Evolutionary conservation across 345 rosid species (phyloP).

Genomic region (Populus alba): DNA sequence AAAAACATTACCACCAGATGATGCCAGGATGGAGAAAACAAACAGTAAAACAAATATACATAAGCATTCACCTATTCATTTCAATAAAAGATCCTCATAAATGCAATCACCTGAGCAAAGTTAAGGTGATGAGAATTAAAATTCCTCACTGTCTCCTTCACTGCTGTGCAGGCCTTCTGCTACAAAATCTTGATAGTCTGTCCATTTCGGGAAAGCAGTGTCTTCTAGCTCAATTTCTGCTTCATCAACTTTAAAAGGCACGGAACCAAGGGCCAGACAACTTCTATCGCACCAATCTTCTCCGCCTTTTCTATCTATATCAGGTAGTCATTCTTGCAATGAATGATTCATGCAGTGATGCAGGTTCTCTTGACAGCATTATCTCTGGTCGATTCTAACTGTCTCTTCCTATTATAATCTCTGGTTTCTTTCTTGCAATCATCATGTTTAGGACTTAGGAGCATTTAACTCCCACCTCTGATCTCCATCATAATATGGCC

Average conservation of each 20-base stretch:
- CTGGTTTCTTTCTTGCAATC: neutral
- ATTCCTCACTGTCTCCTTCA: neutral
- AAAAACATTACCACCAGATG: no score
- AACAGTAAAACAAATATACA: neutral
- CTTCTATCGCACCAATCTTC: neutral
- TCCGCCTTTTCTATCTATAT: neutral
- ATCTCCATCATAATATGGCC: slow-evolving; percentile 10
- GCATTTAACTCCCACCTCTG: neutral
- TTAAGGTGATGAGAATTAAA: neutral
- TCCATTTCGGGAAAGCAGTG: slow-evolving; percentile 5
- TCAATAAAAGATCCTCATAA: neutral
- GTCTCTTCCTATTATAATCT: neutral
- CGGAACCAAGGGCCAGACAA: neutral
- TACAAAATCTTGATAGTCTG: slow-evolving; percentile 6
- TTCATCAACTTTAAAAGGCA: neutral
- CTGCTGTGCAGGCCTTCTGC: neutral
- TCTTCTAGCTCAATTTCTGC: neutral
- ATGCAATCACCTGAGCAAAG: slow-evolving; percentile 12
- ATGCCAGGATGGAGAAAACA: no score
- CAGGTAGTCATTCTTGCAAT: neutral
- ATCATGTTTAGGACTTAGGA: neutral
- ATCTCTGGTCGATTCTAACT: neutral
- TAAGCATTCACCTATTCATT: neutral
- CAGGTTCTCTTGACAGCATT: neutral
- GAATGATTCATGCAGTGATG: slow-evolving; percentile 8